These are phyloP conservation scores for Cercospora sesami DNA, from an alignment of 2,329 filamentous ascomycete species.

Conservation along the genomic window DNA sequence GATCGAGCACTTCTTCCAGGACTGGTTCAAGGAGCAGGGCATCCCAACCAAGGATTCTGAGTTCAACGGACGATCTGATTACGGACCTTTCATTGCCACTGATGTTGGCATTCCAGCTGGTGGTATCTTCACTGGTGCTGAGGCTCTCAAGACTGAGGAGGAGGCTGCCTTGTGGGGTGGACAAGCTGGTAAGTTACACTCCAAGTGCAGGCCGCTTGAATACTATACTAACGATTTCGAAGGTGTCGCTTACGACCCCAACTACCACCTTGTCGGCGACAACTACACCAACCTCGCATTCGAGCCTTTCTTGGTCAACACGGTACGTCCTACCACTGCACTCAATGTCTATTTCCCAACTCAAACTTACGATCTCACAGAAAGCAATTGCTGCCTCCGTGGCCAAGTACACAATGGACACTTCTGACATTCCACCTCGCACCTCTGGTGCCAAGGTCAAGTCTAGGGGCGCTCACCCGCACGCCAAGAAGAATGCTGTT, in stretches of 20 bases:
- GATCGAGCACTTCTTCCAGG: constrained; percentile 65
- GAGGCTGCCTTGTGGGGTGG: constrained; percentile 71
- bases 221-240: background rate
- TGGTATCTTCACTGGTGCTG: constrained; percentile 75
- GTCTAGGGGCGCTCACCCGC: constrained; percentile 18
- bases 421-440: constrained; percentile 13
- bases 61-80: constrained; percentile 79
- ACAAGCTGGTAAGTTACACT: constrained; percentile 49
- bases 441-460: constrained; percentile 16
- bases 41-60: constrained; percentile 69
- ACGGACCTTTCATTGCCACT: constrained; percentile 69
- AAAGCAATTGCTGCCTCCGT: constrained; percentile 13
- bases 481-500: constrained; percentile 18
- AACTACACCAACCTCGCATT: constrained; percentile 56
- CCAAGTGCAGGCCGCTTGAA: background rate
- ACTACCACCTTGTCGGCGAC: constrained; percentile 58
- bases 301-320: constrained; percentile 56
- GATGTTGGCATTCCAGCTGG: constrained; percentile 62
- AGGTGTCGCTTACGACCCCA: constrained; percentile 49
- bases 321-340: background rate
- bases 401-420: constrained; percentile 15
- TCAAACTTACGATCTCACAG: background rate
- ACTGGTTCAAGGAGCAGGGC: constrained; percentile 64
- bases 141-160: constrained; percentile 69
- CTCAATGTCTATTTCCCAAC: background rate